Evolutionary conservation across 2,329 filamentous ascomycete species (phyloP).

Genomic region (Ophiostoma novo-ulmi): DNA sequence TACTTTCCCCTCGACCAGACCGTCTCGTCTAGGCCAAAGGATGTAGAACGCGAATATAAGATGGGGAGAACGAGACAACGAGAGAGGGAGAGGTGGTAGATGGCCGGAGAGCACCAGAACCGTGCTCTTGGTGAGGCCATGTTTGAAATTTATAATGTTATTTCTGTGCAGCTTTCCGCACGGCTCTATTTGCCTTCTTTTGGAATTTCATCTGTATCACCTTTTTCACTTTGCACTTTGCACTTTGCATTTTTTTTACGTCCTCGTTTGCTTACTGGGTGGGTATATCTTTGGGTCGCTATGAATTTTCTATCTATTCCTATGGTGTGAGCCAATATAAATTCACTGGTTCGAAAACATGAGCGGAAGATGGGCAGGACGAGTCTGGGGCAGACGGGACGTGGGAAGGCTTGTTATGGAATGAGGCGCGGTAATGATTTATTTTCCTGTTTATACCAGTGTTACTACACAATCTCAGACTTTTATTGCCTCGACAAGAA

Average conservation of each 20-base stretch:
- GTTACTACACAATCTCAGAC: neutral
- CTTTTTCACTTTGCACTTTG: neutral
- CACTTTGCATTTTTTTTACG: neutral
- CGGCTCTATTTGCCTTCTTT: neutral
- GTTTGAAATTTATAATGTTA: neutral
- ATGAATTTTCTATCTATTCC: neutral
- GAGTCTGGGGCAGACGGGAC: neutral
- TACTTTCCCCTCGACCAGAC: neutral
- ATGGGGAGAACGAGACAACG: neutral
- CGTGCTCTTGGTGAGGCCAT: neutral
- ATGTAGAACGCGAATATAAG: neutral
- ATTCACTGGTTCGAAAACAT: neutral
- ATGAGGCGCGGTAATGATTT: neutral
- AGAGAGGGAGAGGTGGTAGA: neutral
- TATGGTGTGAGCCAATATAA: conserved; percentile 4
- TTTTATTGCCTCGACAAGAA: neutral
- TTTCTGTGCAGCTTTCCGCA: conserved; percentile 8
- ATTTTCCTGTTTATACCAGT: conserved; percentile 6
- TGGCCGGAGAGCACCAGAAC: neutral
- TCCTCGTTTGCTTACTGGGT: neutral
- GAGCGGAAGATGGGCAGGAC: neutral
- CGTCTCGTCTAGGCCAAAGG: neutral
- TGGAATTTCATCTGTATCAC: conserved; percentile 12
- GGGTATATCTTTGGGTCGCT: conserved; percentile 12
- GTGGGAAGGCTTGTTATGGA: neutral